phyloP scores from a whole-genome alignment of 768 basidiomycete species.

The Daedalea quercina region DNA sequence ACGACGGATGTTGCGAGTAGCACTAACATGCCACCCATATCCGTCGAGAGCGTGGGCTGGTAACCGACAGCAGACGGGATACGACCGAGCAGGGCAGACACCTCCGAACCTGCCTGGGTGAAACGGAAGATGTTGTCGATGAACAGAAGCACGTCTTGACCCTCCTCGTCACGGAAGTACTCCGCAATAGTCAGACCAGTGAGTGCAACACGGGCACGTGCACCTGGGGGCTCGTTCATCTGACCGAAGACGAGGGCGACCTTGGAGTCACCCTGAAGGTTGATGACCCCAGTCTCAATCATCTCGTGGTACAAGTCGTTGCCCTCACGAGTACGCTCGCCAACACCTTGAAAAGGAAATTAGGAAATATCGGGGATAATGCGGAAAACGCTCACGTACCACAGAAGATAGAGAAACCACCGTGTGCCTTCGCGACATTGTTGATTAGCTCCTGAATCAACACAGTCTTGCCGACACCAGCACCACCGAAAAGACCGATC shows the following conservation, averaged over 20 bases:
- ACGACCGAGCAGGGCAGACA: conserved; percentile 99
- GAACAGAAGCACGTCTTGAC: conserved; percentile 99
- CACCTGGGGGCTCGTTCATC: conserved; percentile 99
- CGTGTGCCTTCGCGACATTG: conserved; percentile 99
- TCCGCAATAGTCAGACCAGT: conserved; percentile 99
- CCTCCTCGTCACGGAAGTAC: conserved; percentile 99
- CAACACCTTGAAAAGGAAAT: conserved; percentile 59
- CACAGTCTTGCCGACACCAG: conserved; percentile 99
- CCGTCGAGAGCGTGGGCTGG: conserved; percentile 98
- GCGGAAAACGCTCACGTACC: conserved; percentile 39
- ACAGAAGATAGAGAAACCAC: conserved; percentile 99
- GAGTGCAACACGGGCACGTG: conserved; percentile 99
- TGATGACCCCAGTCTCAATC: conserved; percentile 99
- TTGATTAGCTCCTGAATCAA: conserved; percentile 99
- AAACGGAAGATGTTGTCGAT: conserved; percentile 99
- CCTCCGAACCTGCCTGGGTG: conserved; percentile 99
- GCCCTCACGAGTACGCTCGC: conserved; percentile 99
- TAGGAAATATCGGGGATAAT: background rate
- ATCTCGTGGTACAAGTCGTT: conserved; percentile 99
- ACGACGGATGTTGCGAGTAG: background rate
- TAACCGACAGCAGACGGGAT: conserved; percentile 99
- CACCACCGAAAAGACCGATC: conserved; percentile 99
- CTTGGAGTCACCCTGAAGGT: conserved; percentile 99
- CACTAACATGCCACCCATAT: conserved; percentile 98
- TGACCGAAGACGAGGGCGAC: conserved; percentile 99